A percentile compares a stretch with the other conserved stretches of the same genome.
Evolutionary conservation across 2,329 filamentous ascomycete genomes (phyloP).

Genomic region (Aspergillus sp.): DNA sequence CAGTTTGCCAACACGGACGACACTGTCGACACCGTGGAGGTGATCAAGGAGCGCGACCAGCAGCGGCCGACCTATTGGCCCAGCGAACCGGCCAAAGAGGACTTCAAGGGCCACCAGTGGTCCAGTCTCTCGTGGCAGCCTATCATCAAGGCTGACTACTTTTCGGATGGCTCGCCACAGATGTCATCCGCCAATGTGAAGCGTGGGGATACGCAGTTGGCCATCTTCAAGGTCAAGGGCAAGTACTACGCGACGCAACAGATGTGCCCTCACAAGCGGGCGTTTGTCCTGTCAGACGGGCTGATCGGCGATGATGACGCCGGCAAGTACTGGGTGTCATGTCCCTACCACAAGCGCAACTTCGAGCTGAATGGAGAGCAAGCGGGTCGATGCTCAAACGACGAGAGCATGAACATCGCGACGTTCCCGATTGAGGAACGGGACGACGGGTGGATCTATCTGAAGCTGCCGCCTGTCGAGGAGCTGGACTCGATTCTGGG

Average conservation of each 20-base stretch:
- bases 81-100: slow-evolving; percentile 64
- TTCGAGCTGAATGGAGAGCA: slow-evolving; percentile 70
- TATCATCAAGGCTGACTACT: slow-evolving; percentile 69
- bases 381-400: slow-evolving; percentile 72
- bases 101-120: slow-evolving; percentile 73
- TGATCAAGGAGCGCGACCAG: slow-evolving; percentile 72
- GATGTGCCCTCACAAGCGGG: slow-evolving; percentile 91
- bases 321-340: slow-evolving; percentile 79
- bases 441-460: slow-evolving; percentile 74
- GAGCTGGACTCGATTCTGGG: slow-evolving; percentile 79
- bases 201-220: slow-evolving; percentile 84
- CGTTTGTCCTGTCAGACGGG: slow-evolving; percentile 86
- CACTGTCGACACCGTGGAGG: slow-evolving; percentile 68
- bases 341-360: slow-evolving; percentile 87
- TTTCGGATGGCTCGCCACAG: slow-evolving; percentile 69
- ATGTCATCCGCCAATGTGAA: slow-evolving; percentile 74
- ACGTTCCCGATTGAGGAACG: slow-evolving; percentile 77
- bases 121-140: slow-evolving; percentile 73
- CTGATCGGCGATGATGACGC: slow-evolving; percentile 66
- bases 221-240: slow-evolving; percentile 79
- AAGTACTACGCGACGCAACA: slow-evolving; percentile 85
- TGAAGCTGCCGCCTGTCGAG: slow-evolving; percentile 76
- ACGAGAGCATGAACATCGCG: slow-evolving; percentile 74
- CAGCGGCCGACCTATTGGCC: slow-evolving; percentile 76
- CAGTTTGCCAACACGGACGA: slow-evolving; percentile 85